Evolutionary conservation across 140 eudicot species (phyloP), one percentile per base, ranked within the genome.

Genomic region (Anethum foeniculum): DNA sequence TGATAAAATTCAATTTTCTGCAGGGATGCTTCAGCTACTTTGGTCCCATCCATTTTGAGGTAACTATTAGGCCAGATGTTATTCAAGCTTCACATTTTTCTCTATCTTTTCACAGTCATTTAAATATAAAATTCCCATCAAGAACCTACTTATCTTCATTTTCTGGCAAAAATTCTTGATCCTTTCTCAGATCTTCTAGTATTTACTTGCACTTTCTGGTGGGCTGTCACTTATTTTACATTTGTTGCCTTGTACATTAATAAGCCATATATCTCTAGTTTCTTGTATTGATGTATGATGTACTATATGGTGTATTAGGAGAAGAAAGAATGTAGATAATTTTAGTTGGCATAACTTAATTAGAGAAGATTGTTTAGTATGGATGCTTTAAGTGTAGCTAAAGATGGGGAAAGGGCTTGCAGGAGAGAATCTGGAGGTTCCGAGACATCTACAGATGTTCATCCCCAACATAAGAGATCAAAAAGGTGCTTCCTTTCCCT

Each of bases 381-480:
- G 93, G 87, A 77, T 58, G 78, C 84, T 89, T 82, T 62, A 62
- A 81, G 75, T 72, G 85, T 85, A 74, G 88, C 81, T 80, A 82
- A 85, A 25, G 79, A 10, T 64, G 79, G 52, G 80, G 38, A 44
- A 73, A 65, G 74, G 30, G 81, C 4, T 68, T 32, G 75, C 32
- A 64, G 75, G 67, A 58, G 75, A 78, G 83, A 67, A 11, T 49
- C 82, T 65, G 82, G 78, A 49, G 83, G 39, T 74, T 82, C 83
- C 65, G 21, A 62, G 71, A n/a, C 48, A 51, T 67, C 75, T 60
- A 36, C 67, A 80, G 76, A 71, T 80, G 78, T 76, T 87, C 83
- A 74, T 86, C 82, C 83, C 75, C 81, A 82, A 78, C 93, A 90
- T 82, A 87, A 82, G 84, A 91, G 93, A 64, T 87, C 90, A 36